Evolutionary conservation across 768 basidiomycete species (phyloP).

Genomic region (Boletales sp.): DNA sequence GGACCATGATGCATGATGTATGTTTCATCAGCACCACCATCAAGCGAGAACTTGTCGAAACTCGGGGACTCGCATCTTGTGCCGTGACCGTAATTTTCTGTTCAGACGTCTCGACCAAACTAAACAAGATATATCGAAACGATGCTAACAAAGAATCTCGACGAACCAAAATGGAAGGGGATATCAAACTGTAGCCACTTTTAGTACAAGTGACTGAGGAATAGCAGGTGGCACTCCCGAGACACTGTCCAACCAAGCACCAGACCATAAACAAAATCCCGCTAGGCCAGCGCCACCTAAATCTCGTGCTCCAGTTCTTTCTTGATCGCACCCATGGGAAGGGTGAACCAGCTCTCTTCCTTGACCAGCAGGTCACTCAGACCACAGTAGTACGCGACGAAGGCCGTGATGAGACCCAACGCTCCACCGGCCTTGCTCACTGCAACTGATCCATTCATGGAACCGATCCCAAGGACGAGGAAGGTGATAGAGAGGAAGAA

Average conservation of each 20-base stretch:
- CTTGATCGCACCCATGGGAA: conserved; percentile 36
- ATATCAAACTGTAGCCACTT: neutral
- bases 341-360: conserved; percentile 36
- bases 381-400: conserved; percentile 45
- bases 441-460: conserved; percentile 25
- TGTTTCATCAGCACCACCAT: too few relatives aligned
- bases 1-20: too few relatives aligned
- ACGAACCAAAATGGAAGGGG: neutral
- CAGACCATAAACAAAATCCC: conserved; percentile 1
- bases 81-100: neutral
- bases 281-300: neutral
- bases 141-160: neutral
- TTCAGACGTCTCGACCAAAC: neutral
- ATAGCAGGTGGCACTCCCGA: conserved; percentile 1
- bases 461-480: conserved; percentile 40
- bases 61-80: too few relatives aligned
- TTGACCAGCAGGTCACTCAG: conserved; percentile 39
- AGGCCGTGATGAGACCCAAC: conserved; percentile 43
- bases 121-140: conserved; percentile 4
- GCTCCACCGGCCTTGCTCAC: conserved; percentile 42
- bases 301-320: conserved; percentile 3
- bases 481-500: conserved; percentile 54
- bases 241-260: conserved; percentile 1
- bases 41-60: too few relatives aligned
- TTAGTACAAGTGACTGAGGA: conserved; percentile 6